Base-by-base conservation (phyloP, 2,329 filamentous ascomycete species). In the Fusarium devonianum region DNA sequence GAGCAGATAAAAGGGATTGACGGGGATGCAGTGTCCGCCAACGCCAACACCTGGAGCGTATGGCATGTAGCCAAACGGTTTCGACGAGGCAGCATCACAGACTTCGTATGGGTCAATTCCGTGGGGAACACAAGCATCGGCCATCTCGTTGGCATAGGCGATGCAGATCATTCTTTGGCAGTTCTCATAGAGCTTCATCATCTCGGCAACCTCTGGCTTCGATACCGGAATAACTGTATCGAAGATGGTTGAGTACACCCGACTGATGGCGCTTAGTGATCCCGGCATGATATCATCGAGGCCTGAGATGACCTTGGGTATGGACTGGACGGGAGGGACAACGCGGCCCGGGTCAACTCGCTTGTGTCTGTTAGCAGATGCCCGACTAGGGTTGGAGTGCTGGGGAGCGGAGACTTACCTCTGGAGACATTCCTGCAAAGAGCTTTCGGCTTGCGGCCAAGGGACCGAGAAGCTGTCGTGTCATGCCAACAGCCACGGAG, bases 161-260 rank as follows among this genome's bases (percentile, higher is more conserved):
- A 80, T 78, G 52, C 72, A 72, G n/a, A 81, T 66, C 75, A 80
- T 81, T 3, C 79, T 70, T 60, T 82, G 77, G 62, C 79, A 82
- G 60, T 82, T 83, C 53, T 82, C 79, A 60, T 81, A 82, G 5
- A 81, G 66, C 60, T 82, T 82, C 49, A 73, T 78, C 77, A 82
- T 81, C 64, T 82, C 79, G 2, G 80, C 79, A 2, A 81, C 77
- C 58, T 82, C 79, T 3, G 79, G 78, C 30, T 65, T 68, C 16
- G 75, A 77, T 30, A 81, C 78, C 0, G 74, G 69, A 4, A 81
- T 67, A 5, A 81, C 64, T 0, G 62, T 63, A 25, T 78, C 67
- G 47, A 80, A 82, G 2, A 75, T 75, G 3, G 58, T 60, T 4
- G 67, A 67, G 63, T 82, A 82, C 3, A 81, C 56, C 10, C 62